Evolutionary conservation across 768 basidiomycete species (phyloP), one percentile per base, ranked within the genome.

Genomic region (Gymnopilus junonius): DNA sequence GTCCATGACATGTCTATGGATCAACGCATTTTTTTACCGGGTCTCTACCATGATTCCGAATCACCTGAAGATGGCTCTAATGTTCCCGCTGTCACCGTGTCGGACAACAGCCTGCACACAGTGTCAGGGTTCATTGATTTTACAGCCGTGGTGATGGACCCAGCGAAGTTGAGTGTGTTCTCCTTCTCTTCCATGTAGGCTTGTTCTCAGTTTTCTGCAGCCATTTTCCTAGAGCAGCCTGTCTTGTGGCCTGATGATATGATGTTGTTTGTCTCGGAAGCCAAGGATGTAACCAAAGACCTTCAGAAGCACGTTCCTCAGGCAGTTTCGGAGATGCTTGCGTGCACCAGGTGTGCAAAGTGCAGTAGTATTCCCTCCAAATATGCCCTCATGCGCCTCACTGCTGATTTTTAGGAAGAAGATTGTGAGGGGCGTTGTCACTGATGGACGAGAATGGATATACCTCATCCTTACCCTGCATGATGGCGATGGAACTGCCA

Each of bases 1-100:
- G 51, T 46, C 25, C 42, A 58, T 40, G n/a, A 32, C 45, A 54
- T 42, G 62, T 59, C 54, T 59, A 39, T 59, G 62, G 57, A 63
- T 59, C 31, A 59, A 63, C 53, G 34, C 65, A 25, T 66, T 63
- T 48, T 59, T 66, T 54, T 66, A 66, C 54, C 57, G 53, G 27
- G 62, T 66, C 48, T 40, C 65, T 55, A 45, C 56, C 57, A 63
- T 66, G 65, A 63, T 55, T 59, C 62, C 62, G 39, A 29, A 53
- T 37, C 63, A 57, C 62, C 59, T 51, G 42, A 62, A 63, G 40
- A 66, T 63, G 65, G 65, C 54, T 53, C 48, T 65, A 57, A 48
- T 35, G 55, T 58, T 51, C 65, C 64, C 31, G 37, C 62, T 20
- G 8, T 14, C 14, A 37, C 34, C 34, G 17, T 58, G 5, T 59